Percentiles rank a stretch among this genome's conserved stretches.
Evolutionary conservation across 345 rosid species (phyloP).

Genomic region (Streptanthus diversifolius): DNA sequence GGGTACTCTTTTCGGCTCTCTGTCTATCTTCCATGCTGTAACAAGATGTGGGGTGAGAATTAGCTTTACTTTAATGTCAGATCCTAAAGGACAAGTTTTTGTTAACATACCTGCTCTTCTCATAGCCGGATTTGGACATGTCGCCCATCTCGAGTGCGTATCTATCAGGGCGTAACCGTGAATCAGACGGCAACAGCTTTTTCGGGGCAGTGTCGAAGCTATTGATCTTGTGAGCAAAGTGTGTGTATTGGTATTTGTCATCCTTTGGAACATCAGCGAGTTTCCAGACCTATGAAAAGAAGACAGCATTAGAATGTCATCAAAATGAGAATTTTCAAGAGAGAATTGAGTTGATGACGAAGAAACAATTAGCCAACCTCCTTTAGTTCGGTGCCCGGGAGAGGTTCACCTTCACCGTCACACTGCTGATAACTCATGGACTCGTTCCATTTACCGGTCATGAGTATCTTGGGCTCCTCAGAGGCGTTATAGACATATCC

Average conservation of each 20-base stretch:
- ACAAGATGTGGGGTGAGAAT: background rate
- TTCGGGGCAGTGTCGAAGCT: constrained; percentile 85
- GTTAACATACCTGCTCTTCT: constrained; percentile 69
- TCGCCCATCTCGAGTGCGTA: constrained; percentile 77
- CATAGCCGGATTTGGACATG: constrained; percentile 60
- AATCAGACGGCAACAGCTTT: constrained; percentile 78
- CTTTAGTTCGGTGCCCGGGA: constrained; percentile 66
- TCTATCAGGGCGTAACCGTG: constrained; percentile 83
- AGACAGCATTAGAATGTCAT: background rate
- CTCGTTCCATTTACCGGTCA: constrained; percentile 86
- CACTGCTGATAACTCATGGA: constrained; percentile 76
- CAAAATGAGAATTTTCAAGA: background rate
- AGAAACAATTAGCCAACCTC: constrained; percentile 41
- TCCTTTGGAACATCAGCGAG: constrained; percentile 66
- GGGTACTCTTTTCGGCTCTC: constrained; percentile 67
- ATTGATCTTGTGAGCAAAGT: constrained; percentile 83
- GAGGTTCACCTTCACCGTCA: constrained; percentile 78
- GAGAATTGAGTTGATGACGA: background rate
- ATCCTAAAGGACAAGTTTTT: background rate
- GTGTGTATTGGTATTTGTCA: constrained; percentile 70
- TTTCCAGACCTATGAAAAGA: constrained; percentile 57
- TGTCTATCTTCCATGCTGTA: constrained; percentile 55
- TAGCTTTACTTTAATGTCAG: background rate
- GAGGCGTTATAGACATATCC: constrained; percentile 72
- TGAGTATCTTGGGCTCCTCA: constrained; percentile 82